Conservation (phyloP, 1,284 basidiomycete species). For the Trametes versicolor region DNA sequence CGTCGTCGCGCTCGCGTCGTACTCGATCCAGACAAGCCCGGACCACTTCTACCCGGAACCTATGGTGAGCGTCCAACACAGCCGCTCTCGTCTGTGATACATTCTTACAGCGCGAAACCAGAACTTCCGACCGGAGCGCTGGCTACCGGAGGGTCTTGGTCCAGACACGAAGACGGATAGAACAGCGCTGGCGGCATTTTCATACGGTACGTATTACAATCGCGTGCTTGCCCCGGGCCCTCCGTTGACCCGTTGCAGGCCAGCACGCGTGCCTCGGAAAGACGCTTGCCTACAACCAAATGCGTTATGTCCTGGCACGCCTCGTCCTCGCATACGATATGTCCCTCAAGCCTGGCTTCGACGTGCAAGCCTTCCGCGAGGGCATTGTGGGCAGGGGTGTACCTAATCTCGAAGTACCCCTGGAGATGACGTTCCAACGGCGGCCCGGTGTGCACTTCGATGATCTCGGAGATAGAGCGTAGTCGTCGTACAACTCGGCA, state of each 20-base stretch:
- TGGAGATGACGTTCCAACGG: constrained; percentile 17
- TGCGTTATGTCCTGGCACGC: constrained; percentile 35
- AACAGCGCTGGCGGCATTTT: constrained; percentile 34
- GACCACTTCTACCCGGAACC: constrained; percentile 42
- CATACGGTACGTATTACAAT: constrained; percentile 28
- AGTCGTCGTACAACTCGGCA: too few species aligned
- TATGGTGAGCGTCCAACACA: neutral
- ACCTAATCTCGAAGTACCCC: constrained; percentile 29
- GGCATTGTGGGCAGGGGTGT: constrained; percentile 35
- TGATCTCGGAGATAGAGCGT: neutral
- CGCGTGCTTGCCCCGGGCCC: too few species aligned
- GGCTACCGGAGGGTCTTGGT: constrained; percentile 33
- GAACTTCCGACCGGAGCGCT: constrained; percentile 40
- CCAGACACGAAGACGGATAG: constrained; percentile 27
- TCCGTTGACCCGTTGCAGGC: too few species aligned
- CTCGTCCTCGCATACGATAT: constrained; percentile 34
- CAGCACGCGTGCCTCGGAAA: constrained; percentile 37
- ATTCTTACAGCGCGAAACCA: neutral
- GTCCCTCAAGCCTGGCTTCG: constrained; percentile 26
- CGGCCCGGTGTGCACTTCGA: constrained; percentile 11
- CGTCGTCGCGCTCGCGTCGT: constrained; percentile 39
- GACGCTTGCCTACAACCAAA: constrained; percentile 37
- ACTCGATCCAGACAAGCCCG: constrained; percentile 34
- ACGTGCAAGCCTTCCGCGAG: constrained; percentile 22
- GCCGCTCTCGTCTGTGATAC: neutral